Evolutionary conservation across 768 basidiomycete species (phyloP), one percentile per base, ranked within the genome.

Genomic region (Russula olivacea): DNA sequence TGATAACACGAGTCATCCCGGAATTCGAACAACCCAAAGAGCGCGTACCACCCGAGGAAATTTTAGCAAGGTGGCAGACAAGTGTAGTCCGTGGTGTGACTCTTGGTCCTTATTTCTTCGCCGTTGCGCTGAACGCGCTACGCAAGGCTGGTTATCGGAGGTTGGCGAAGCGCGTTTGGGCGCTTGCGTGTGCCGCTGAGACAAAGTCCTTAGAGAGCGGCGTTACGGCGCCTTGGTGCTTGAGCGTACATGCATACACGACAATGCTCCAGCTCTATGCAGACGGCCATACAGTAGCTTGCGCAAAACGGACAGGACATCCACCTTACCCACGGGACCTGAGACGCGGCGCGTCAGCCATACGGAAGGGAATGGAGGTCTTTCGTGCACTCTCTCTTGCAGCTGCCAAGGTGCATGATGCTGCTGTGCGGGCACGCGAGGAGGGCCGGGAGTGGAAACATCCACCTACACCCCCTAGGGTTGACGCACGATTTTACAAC

Each of bases 401-500:
- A 38, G 23, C 53, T 15, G 23, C 30, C 17, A 64, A 19, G 49
- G 58, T 47, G 4, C 54, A 34, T n/a, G 48, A 55, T 36, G 58
- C 58, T 36, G 23, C 36, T 15, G 10, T 28, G 14, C 32, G 10
- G 8, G 53, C 40, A 51, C 32, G n/a, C 54, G 28, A 34, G 38
- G 58, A 60, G 23, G 23, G 48, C 34, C 19, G 38, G 5, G n/a
- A 50, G 23, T 45, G 52, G 63, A 50, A 36, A 30, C 40, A 17
- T 1, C 9, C 21, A 8, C 63, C 57, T 12, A 1, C 30, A n/a
- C 47, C 48, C 11, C 63, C 63, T 3, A 55, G 1, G 10, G 58
- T 82, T 0, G 88, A 91, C 67, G 81, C 79, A n/a, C 77, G 81
- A 50, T 88, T 88, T 70, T 89, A 85, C 74, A 88, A 87, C 59